phyloP scores from a whole-genome alignment of 2,329 filamentous ascomycete genomes.

The Sordariomycetes sp. region DNA sequence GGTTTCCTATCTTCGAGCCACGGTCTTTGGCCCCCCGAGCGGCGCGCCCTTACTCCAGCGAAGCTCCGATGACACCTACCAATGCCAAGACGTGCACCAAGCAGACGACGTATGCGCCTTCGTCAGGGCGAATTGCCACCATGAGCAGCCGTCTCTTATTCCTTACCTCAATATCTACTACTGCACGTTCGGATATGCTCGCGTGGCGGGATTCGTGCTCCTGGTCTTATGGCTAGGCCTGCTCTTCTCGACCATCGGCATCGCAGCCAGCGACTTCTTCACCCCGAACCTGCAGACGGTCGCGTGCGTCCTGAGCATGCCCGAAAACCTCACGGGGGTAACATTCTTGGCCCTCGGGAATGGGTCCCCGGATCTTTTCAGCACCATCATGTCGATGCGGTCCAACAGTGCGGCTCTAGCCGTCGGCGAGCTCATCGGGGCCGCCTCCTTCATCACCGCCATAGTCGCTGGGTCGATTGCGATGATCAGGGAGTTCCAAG shows the following conservation, averaged over 20 bases:
- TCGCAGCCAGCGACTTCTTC: slow-evolving; percentile 96
- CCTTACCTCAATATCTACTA: slow-evolving; percentile 89
- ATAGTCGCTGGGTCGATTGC: slow-evolving; percentile 98
- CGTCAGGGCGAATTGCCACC: slow-evolving; percentile 68
- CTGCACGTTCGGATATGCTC: slow-evolving; percentile 58
- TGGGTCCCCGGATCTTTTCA: slow-evolving; percentile 96
- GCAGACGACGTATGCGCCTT: slow-evolving; percentile 79
- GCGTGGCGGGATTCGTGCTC: slow-evolving; percentile 68
- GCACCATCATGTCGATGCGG: slow-evolving; percentile 95
- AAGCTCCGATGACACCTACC: background rate
- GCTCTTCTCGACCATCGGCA: slow-evolving; percentile 93
- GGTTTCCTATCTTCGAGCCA: slow-evolving; percentile 28
- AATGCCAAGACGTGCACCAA: slow-evolving; percentile 73
- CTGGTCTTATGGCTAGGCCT: slow-evolving; percentile 76
- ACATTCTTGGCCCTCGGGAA: slow-evolving; percentile 97
- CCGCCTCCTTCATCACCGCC: slow-evolving; percentile 89
- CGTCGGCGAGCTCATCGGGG: slow-evolving; percentile 87
- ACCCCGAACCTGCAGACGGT: slow-evolving; percentile 95
- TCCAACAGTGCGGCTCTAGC: slow-evolving; percentile 96
- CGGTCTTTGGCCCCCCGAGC: slow-evolving; percentile 2
- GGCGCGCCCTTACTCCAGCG: slow-evolving; percentile 1
- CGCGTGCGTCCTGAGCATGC: slow-evolving; percentile 77
- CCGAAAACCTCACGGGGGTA: slow-evolving; percentile 90
- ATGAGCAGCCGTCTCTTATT: slow-evolving; percentile 82
- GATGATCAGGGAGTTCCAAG: slow-evolving; percentile 86